These are phyloP conservation scores for Elongisporangium anandrum DNA, from an alignment of 352 stramenopile genomes.

Conservation along the genomic window DNA sequence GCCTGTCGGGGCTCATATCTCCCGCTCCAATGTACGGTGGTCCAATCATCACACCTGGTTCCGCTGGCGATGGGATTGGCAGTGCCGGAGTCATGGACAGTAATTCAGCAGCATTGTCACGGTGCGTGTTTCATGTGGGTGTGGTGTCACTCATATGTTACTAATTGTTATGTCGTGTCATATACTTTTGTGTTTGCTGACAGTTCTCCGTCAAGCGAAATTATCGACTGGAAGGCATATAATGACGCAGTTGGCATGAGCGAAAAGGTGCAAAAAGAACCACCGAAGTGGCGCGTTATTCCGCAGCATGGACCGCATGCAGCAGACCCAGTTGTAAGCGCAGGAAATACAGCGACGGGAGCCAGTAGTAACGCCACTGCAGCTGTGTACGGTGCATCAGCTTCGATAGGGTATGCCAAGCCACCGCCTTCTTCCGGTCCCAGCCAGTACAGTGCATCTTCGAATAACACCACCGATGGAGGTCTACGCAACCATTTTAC, in stretches of 20 bases:
- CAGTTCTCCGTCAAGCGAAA: slow-evolving; percentile 62
- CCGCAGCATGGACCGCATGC: slow-evolving; percentile 69
- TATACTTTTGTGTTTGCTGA: background rate
- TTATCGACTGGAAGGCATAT: slow-evolving; percentile 86
- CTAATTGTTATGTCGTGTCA: background rate
- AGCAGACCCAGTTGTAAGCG: slow-evolving; percentile 18
- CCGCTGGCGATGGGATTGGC: slow-evolving; percentile 4
- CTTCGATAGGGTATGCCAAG: slow-evolving; percentile 9
- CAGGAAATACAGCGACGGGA: background rate
- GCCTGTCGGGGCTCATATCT: slow-evolving; percentile 53
- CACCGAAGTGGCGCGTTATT: slow-evolving; percentile 72
- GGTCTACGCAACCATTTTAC: slow-evolving; percentile 30
- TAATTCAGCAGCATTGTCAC: slow-evolving; percentile 9
- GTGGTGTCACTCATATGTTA: background rate
- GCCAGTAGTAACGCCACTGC: slow-evolving; percentile 1
- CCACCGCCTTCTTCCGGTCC: slow-evolving; percentile 15
- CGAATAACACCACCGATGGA: slow-evolving; percentile 5
- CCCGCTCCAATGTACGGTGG: slow-evolving; percentile 38
- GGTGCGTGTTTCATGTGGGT: slow-evolving; percentile 12
- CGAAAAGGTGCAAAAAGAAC: slow-evolving; percentile 57
- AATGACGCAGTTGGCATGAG: slow-evolving; percentile 47
- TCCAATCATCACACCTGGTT: slow-evolving; percentile 9
- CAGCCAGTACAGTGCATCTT: background rate
- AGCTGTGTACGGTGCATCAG: background rate
- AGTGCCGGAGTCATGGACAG: slow-evolving; percentile 12